Base-by-base conservation (phyloP, 257 asterid species). In the Forsythia suspensa region DNA sequence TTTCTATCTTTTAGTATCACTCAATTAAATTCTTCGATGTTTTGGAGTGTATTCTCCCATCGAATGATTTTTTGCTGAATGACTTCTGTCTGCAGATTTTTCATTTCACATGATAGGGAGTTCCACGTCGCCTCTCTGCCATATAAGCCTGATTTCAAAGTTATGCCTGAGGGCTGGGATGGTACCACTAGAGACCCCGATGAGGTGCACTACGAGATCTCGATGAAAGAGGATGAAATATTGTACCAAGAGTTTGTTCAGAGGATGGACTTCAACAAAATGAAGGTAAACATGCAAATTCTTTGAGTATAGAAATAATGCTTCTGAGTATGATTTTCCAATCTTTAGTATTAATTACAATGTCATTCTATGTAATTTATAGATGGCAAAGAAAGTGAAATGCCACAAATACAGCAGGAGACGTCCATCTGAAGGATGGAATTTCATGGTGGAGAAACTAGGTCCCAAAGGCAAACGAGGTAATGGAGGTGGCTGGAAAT, bases 81-180 rank as follows among this genome's bases (percentile, higher is more conserved):
- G 34, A 36, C 76, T 81, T 48, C 69, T 18, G 36, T 48, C 46
- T 87, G 92, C 97, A 95, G 99, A 84, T 91, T 90, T 77, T 92
- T 91, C 70, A 78, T 65, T 39, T 86, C 90, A 73, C 97, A 93
- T 65, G 98, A 94, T 80, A 85, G 97, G 87, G 98, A 93, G 84
- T 95, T 95, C 82, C 98, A 95, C 72, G 95, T 95, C 61, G 99
- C 99, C 13, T 79, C 97, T 72, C 95, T 95, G 77, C 97, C 96
- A 6, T 90, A 93, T 80, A 93, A 92, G 86, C 99, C 99, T 3
- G 97, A 93, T 83, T 95, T 92, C 90, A 93, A 87, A 85, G 99
- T 93, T 80, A 93, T 95, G 99, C 99, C 98, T 2, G 98, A 95
- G 88, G 97, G 97, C 69, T 95, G 99, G 99, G 98, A 93, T 82